Evolutionary conservation across 1,284 basidiomycete genomes (phyloP).

Genomic region (Cryptococcus sp.): DNA sequence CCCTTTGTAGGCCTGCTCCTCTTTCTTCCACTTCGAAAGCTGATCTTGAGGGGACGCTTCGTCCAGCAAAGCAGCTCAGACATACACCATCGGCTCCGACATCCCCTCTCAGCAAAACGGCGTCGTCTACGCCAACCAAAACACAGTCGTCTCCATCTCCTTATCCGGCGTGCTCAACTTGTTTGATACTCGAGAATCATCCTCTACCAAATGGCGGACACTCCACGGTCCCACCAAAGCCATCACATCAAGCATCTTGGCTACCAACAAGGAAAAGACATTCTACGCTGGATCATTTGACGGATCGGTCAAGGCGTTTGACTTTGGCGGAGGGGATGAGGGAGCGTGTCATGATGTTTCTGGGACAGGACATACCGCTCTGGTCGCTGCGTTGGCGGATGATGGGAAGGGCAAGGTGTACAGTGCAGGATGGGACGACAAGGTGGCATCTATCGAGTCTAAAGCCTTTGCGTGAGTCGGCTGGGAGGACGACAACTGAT

Average conservation of each 20-base stretch:
- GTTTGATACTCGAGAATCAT: conserved; percentile 67
- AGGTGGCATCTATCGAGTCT: conserved; percentile 53
- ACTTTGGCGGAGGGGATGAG: conserved; percentile 33
- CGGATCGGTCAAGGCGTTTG: conserved; percentile 67
- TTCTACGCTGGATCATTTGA: conserved; percentile 80
- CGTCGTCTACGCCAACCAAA: conserved; percentile 69
- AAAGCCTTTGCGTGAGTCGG: conserved; percentile 56
- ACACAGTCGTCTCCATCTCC: conserved; percentile 75
- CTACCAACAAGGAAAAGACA: conserved; percentile 47
- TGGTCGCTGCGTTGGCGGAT: conserved; percentile 59
- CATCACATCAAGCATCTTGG: conserved; percentile 60
- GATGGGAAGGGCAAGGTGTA: conserved; percentile 54
- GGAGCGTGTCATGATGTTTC: conserved; percentile 52
- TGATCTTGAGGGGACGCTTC: conserved; percentile 66
- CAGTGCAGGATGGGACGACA: conserved; percentile 75
- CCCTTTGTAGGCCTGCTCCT: conserved; percentile 61
- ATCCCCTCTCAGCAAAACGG: conserved; percentile 78
- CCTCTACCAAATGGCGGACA: conserved; percentile 54
- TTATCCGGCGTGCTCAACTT: conserved; percentile 77
- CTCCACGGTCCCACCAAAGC: conserved; percentile 72
- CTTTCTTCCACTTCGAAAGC: background rate
- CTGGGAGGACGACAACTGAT: background rate
- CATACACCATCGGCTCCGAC: conserved; percentile 66
- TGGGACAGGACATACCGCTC: conserved; percentile 65
- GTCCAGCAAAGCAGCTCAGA: conserved; percentile 59